These are phyloP conservation scores for Biscogniauxia mediterranea DNA, from an alignment of 2,329 filamentous ascomycete genomes.

Conservation along the genomic window DNA sequence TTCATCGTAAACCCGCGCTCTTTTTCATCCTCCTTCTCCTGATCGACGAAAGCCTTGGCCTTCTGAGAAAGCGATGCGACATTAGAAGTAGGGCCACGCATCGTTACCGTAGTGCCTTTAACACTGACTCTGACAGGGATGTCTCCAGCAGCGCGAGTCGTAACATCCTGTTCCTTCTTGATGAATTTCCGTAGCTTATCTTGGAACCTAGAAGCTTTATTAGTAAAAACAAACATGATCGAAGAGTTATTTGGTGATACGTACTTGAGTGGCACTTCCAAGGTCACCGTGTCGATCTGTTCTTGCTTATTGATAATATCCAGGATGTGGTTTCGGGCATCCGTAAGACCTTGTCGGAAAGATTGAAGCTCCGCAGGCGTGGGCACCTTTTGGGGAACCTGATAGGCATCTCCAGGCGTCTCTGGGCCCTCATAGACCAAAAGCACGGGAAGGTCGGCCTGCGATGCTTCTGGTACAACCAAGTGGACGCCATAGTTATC, in stretches of 20 bases:
- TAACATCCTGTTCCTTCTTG: conserved; percentile 58
- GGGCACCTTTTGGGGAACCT: conserved; percentile 54
- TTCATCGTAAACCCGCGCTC: conserved; percentile 83
- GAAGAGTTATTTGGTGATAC: conserved; percentile 14
- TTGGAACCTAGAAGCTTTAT: conserved; percentile 49
- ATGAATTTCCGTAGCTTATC: conserved; percentile 63
- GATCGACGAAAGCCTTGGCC: conserved; percentile 75
- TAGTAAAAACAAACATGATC: conserved; percentile 19
- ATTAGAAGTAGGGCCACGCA: conserved; percentile 72
- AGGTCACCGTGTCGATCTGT: conserved; percentile 45
- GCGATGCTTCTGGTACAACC: conserved; percentile 64
- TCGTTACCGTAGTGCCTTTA: conserved; percentile 60
- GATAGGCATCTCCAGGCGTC: conserved; percentile 45
- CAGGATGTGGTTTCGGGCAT: conserved; percentile 56
- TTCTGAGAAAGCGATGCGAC: conserved; percentile 72
- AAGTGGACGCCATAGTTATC: conserved; percentile 70
- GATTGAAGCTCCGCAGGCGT: conserved; percentile 47
- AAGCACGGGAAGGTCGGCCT: conserved; percentile 61
- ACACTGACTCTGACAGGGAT: conserved; percentile 61
- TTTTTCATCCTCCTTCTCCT: conserved; percentile 89
- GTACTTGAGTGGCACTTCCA: conserved; percentile 60
- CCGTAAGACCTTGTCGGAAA: conserved; percentile 55
- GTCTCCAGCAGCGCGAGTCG: conserved; percentile 50
- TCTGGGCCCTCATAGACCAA: conserved; percentile 72
- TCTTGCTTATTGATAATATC: conserved; percentile 60